Evolutionary conservation across 305 asterid genomes (phyloP).

Genomic region (Solanum chacoense): DNA sequence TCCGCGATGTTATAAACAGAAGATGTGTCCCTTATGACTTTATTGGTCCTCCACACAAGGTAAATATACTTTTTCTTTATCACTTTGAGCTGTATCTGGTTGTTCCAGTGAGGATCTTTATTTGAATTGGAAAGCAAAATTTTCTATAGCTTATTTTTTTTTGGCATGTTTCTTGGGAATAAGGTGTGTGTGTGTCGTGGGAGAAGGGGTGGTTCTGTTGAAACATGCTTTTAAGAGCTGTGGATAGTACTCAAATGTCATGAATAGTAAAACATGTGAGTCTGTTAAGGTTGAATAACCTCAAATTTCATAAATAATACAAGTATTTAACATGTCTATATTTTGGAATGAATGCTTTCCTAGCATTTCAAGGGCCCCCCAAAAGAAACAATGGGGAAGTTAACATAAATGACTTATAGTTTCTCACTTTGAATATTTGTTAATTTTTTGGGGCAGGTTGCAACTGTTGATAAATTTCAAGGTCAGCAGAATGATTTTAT

Average conservation of each 20-base stretch:
- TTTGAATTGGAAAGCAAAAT: background rate
- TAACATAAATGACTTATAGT: background rate
- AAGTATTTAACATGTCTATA: background rate
- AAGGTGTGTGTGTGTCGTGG: background rate
- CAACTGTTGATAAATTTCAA: constrained; percentile 97
- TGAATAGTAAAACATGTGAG: background rate
- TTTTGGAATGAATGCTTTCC: background rate
- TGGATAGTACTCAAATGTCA: background rate
- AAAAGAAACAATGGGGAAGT: background rate
- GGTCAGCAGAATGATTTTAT: constrained; percentile 94
- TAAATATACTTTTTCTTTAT: constrained; percentile 9
- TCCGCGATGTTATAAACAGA: constrained; percentile 89
- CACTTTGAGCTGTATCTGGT: background rate
- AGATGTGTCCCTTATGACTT: constrained; percentile 83
- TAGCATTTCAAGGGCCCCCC: background rate
- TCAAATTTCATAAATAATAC: background rate
- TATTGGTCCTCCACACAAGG: constrained; percentile 96
- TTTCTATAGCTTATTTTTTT: background rate
- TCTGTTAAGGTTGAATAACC: background rate
- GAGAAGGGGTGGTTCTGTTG: background rate
- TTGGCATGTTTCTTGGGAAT: background rate
- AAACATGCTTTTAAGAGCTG: background rate
- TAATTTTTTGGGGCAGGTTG: constrained; percentile 35
- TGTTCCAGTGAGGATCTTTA: background rate
- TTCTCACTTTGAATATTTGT: background rate